Base-by-base conservation (phyloP, 2,329 filamentous ascomycete species). In the Neobulgaria alba region DNA sequence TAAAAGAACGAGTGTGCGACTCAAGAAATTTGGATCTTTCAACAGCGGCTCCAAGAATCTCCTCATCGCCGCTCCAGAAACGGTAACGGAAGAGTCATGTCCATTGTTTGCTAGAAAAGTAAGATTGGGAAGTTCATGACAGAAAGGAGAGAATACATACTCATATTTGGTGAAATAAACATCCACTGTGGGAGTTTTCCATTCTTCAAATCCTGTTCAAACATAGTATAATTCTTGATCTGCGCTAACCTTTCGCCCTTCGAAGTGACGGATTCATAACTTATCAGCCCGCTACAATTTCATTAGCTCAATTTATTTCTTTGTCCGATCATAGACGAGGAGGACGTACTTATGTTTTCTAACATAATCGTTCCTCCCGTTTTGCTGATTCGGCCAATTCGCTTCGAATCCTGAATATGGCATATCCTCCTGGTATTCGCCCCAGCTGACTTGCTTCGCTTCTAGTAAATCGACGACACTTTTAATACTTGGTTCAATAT, bases 81-180 rank as follows among this genome's bases (percentile, higher is more conserved):
- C 70, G 9, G 74, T 82, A 39, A 89, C 72, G 34, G 73, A 74
- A 16, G 75, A 76, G 61, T 90, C 84, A 56, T 90, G 85, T 26
- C 79, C 85, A 54, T 87, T 79, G 38, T 74, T 77, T 9, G 80
- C 80, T 74, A 17, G 8, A 10, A 21, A 30, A 5, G 16, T 26
- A 12, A 37, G 3, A 38, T 15, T 34, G n/a, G 12, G 12, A 38
- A 2, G 10, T 35, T 18, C n/a, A 16, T 14, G 5, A 1, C 2
- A 16, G 12, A 4, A 10, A 4, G 3, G 10, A 10, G 7, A 18
- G 12, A 12, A 31, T 8, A 45, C 46, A 37, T 33, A 51, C 50
- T 81, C 79, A 84, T 82, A 65, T 85, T 83, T 1, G 80, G 81
- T 0, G 79, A 82, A 56, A 84, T 77, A 62, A 83, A 83, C 63